A percentile compares a stretch with the other conserved stretches of the same genome.
phyloP scores from a whole-genome alignment of 202 grass and related monocot genomes.

The Musa balbisiana region DNA sequence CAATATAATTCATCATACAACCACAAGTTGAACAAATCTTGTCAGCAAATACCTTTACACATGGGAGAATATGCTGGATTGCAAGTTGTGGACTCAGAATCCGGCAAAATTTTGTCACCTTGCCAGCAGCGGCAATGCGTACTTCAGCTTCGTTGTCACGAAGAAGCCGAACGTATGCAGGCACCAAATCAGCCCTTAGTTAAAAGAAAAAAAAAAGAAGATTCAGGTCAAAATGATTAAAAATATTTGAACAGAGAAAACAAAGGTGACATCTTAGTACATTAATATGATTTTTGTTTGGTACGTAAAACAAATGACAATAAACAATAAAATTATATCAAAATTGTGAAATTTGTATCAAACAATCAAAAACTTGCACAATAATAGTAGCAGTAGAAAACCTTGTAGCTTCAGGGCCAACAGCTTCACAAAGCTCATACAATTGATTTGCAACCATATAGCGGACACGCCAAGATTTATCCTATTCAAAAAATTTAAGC shows the following conservation, averaged over 20 bases:
- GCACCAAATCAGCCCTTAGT: conserved; percentile 60
- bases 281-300: neutral
- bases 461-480: conserved; percentile 97
- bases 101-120: conserved; percentile 88
- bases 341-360: conserved; percentile 13
- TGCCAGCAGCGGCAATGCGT: conserved; percentile 89
- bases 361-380: neutral
- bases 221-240: neutral
- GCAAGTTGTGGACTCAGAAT: conserved; percentile 69
- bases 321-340: neutral
- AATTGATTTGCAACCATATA: conserved; percentile 99
- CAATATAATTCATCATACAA: no score
- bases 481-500: conserved; percentile 36
- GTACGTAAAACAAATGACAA: no score
- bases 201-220: neutral
- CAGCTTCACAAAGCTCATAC: conserved; percentile 89
- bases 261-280: neutral
- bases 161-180: conserved; percentile 87
- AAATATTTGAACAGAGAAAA: neutral
- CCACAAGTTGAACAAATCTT: neutral
- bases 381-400: conserved; percentile 7
- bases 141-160: conserved; percentile 98
- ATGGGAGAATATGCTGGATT: conserved; percentile 88
- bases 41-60: conserved; percentile 52
- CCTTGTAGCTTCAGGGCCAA: conserved; percentile 85